These are phyloP conservation scores for Obelidium mucronatum DNA, from an alignment of 192 early-diverging fungal species.

Conservation along the genomic window DNA sequence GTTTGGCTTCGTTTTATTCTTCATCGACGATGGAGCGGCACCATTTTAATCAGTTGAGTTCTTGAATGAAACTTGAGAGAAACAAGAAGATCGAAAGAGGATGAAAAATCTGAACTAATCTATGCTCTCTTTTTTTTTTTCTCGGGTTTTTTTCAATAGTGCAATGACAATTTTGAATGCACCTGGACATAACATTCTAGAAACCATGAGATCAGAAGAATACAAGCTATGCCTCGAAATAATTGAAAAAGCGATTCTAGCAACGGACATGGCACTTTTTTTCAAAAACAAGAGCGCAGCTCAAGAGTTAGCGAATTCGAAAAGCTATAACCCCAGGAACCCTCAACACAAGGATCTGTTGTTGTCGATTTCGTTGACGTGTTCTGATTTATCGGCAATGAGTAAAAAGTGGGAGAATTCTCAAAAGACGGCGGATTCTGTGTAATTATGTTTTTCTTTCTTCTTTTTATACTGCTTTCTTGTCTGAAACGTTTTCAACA, in stretches of 20 bases:
- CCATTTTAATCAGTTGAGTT: constrained; percentile 51
- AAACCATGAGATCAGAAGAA: constrained; percentile 30
- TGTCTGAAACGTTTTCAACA: neutral
- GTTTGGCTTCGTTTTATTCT: constrained; percentile 47
- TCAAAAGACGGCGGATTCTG: constrained; percentile 45
- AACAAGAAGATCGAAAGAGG: no score
- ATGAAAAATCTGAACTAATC: neutral
- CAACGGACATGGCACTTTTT: constrained; percentile 54
- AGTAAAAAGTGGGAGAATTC: constrained; percentile 49
- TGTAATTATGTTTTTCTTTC: constrained; percentile 17
- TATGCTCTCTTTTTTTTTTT: neutral
- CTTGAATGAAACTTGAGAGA: neutral
- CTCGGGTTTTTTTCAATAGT: neutral
- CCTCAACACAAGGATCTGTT: constrained; percentile 36
- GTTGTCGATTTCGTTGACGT: constrained; percentile 52
- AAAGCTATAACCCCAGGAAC: constrained; percentile 14
- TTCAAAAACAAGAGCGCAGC: constrained; percentile 48
- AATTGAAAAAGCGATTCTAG: constrained; percentile 52
- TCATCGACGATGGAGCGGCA: constrained; percentile 55
- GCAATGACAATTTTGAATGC: constrained; percentile 51
- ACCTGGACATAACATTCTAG: constrained; percentile 46
- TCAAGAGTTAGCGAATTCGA: constrained; percentile 26
- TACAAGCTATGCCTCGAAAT: constrained; percentile 44
- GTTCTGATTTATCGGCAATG: constrained; percentile 51
- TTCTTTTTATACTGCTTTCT: neutral